Evolutionary conservation across 1,139 yeast genomes (phyloP).

Genomic region (Kurtzmaniella natalensis): DNA sequence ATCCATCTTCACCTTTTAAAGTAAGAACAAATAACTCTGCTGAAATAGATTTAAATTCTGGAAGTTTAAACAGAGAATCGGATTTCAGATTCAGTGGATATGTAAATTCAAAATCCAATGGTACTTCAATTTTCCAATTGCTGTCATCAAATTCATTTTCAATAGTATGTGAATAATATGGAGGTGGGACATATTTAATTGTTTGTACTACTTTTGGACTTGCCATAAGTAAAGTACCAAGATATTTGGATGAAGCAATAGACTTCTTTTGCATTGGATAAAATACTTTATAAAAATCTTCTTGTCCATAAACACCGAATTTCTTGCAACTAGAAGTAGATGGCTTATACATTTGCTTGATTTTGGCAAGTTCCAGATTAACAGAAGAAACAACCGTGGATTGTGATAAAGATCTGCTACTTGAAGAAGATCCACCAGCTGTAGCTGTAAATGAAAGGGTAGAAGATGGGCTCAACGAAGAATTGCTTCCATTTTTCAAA

Average conservation of each 20-base stretch:
- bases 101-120: conserved; percentile 7
- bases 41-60: conserved; percentile 25
- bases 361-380: conserved; percentile 14
- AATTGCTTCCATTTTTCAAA: neutral
- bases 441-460: conserved; percentile 5
- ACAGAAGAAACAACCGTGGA: neutral
- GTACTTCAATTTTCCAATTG: conserved; percentile 6
- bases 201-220: conserved; percentile 26
- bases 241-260: conserved; percentile 10
- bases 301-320: conserved; percentile 1
- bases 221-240: conserved; percentile 18
- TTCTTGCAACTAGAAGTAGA: conserved; percentile 4
- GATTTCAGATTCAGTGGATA: conserved; percentile 2
- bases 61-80: conserved; percentile 13
- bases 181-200: conserved; percentile 13
- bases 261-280: conserved; percentile 14
- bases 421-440: neutral
- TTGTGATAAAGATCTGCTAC: neutral
- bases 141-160: neutral
- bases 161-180: conserved; percentile 8
- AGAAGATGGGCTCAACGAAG: conserved; percentile 11
- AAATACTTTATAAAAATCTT: conserved; percentile 10
- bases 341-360: conserved; percentile 18
- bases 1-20: conserved; percentile 24
- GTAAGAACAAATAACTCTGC: conserved; percentile 34